phyloP scores from a whole-genome alignment of 441 rosid genomes.

The Gossypium laxum region DNA sequence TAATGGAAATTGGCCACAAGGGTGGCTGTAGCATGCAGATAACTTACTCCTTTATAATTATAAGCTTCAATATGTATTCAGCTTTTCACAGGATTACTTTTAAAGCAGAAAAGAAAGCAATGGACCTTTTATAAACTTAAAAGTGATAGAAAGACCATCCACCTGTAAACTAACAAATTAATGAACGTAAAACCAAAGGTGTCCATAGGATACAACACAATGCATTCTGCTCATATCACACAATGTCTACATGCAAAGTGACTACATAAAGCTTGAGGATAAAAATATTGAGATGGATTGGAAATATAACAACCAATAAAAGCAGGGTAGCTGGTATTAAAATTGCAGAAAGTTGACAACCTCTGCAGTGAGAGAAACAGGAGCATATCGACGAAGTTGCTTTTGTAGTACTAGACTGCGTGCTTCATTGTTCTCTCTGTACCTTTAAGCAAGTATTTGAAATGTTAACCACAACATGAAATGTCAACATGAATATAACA shows the following conservation, averaged over 20 bases:
- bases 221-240: background rate
- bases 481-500: background rate
- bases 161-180: background rate
- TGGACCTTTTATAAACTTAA: conserved; percentile 3
- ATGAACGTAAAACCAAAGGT: background rate
- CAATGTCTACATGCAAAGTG: background rate
- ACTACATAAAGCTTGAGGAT: background rate
- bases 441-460: conserved; percentile 42
- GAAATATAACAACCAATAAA: background rate
- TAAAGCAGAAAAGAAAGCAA: background rate
- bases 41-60: background rate
- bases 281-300: background rate
- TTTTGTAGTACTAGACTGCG: conserved; percentile 57
- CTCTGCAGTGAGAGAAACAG: conserved; percentile 65
- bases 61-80: background rate
- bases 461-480: conserved; percentile 8
- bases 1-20: background rate
- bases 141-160: background rate
- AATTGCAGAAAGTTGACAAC: conserved; percentile 29
- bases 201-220: background rate
- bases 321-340: conserved; percentile 14
- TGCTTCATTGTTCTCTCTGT: conserved; percentile 39
- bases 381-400: conserved; percentile 62
- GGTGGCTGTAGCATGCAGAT: background rate
- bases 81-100: background rate